These are phyloP conservation scores for Capsicum chinense DNA, from an alignment of 257 asterid genomes.

Conservation along the genomic window DNA sequence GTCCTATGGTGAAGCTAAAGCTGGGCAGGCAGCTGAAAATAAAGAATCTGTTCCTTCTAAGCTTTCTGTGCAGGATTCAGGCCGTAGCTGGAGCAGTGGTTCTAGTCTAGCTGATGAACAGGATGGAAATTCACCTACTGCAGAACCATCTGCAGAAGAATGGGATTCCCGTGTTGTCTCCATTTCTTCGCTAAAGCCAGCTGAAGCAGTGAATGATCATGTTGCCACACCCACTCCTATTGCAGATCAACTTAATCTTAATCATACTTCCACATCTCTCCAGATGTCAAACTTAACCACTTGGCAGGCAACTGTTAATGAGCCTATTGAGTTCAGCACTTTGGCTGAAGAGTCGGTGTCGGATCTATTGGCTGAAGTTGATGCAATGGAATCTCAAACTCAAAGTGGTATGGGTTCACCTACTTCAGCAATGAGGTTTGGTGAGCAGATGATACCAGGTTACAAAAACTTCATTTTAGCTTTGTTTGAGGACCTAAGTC, in stretches of 20 bases:
- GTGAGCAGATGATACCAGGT: constrained; percentile 48
- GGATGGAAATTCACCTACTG: constrained; percentile 40
- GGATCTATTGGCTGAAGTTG: constrained; percentile 80
- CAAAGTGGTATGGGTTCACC: constrained; percentile 58
- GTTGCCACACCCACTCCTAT: constrained; percentile 38
- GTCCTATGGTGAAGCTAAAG: constrained; percentile 47
- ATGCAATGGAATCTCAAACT: constrained; percentile 66
- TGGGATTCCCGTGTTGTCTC: constrained; percentile 55
- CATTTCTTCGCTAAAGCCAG: constrained; percentile 47
- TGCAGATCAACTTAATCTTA: constrained; percentile 36
- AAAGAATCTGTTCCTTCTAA: constrained; percentile 47
- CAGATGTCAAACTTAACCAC: constrained; percentile 44
- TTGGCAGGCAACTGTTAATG: constrained; percentile 56
- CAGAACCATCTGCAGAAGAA: constrained; percentile 50
- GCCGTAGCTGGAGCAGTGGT: constrained; percentile 53
- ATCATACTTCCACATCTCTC: constrained; percentile 46
- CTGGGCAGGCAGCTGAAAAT: constrained; percentile 45
- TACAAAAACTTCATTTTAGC: constrained; percentile 51
- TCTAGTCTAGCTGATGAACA: constrained; percentile 47
- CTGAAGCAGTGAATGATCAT: constrained; percentile 46
- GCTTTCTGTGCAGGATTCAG: constrained; percentile 51
- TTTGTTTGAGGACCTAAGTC: constrained; percentile 55
- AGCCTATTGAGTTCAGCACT: constrained; percentile 70
- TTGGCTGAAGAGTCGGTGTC: constrained; percentile 81
- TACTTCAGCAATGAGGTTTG: constrained; percentile 46